phyloP scores from a whole-genome alignment of 169 alveolate species.

The Cytauxzoon felis region DNA sequence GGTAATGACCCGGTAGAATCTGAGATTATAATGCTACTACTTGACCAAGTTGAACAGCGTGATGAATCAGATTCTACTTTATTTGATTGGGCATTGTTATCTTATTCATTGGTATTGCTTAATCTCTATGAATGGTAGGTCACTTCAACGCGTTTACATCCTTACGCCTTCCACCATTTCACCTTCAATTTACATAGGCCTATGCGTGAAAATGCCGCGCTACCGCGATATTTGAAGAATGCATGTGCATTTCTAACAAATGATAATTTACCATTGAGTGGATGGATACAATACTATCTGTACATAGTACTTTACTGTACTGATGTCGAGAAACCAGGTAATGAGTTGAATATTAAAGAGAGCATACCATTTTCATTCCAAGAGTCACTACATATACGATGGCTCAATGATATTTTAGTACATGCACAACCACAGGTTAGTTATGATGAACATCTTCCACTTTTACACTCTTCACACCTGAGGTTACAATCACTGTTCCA shows the following conservation, averaged over 20 bases:
- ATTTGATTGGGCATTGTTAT: slow-evolving; percentile 72
- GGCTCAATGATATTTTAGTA: slow-evolving; percentile 77
- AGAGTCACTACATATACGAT: slow-evolving; percentile 72
- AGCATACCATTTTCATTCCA: slow-evolving; percentile 76
- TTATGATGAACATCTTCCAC: neutral
- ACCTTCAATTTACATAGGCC: slow-evolving; percentile 31
- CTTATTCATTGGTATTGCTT: slow-evolving; percentile 61
- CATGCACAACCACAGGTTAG: slow-evolving; percentile 74
- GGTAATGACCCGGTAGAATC: slow-evolving; percentile 34
- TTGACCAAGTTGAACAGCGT: slow-evolving; percentile 50
- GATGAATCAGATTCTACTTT: slow-evolving; percentile 63
- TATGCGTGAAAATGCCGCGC: slow-evolving; percentile 5
- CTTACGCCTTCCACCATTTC: neutral
- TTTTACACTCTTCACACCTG: neutral
- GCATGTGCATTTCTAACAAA: slow-evolving; percentile 42
- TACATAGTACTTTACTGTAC: slow-evolving; percentile 77
- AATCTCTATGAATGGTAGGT: slow-evolving; percentile 73
- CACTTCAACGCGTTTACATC: neutral
- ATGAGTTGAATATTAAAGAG: slow-evolving; percentile 67
- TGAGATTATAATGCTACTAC: slow-evolving; percentile 19
- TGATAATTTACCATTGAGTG: slow-evolving; percentile 75
- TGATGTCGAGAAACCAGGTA: slow-evolving; percentile 78
- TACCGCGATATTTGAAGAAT: slow-evolving; percentile 53
- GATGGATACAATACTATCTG: slow-evolving; percentile 79
- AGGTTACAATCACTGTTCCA: no score